phyloP scores from a whole-genome alignment of 768 basidiomycete species.

The Terana coerulea region DNA sequence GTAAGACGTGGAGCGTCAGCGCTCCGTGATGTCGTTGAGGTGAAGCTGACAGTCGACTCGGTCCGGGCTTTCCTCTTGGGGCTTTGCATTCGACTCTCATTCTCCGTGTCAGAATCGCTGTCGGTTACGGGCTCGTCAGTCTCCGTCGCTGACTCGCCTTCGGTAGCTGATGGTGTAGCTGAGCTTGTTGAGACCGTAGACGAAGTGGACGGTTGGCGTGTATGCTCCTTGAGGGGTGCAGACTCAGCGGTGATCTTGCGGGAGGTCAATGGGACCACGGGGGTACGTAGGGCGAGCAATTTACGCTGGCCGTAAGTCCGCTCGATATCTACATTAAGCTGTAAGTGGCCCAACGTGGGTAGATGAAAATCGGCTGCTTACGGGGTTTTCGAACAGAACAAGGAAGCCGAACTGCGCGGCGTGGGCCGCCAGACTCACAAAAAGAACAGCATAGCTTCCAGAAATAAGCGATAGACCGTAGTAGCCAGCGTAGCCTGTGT shows the following conservation, averaged over 20 bases:
- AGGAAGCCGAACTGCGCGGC: slow-evolving; percentile 97
- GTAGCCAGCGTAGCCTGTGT: slow-evolving; percentile 88
- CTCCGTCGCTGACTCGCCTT: slow-evolving; percentile 72
- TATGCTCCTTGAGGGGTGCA: slow-evolving; percentile 13
- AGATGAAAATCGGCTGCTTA: slow-evolving; percentile 34
- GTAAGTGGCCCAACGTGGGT: not conserved
- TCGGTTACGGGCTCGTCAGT: slow-evolving; percentile 32
- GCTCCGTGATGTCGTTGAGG: slow-evolving; percentile 5
- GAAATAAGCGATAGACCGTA: slow-evolving; percentile 92
- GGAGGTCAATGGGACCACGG: slow-evolving; percentile 36
- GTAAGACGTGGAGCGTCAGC: slow-evolving; percentile 2
- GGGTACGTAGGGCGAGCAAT: slow-evolving; percentile 81
- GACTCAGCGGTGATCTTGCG: slow-evolving; percentile 12
- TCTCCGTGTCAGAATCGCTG: slow-evolving; percentile 58
- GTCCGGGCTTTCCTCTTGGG: slow-evolving; percentile 10
- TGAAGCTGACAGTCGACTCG: not conserved
- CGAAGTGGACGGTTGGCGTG: slow-evolving; percentile 26
- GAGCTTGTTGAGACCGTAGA: slow-evolving; percentile 17
- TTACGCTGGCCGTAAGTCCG: slow-evolving; percentile 90
- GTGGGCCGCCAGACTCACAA: slow-evolving; percentile 91
- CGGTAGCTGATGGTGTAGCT: slow-evolving; percentile 61
- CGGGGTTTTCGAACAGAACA: slow-evolving; percentile 97
- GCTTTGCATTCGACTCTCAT: slow-evolving; percentile 19
- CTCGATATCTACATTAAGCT: slow-evolving; percentile 24
- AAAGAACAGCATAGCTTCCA: slow-evolving; percentile 87